phyloP scores from a whole-genome alignment of 2,329 filamentous ascomycete species.

The Xylariaceae sp. region DNA sequence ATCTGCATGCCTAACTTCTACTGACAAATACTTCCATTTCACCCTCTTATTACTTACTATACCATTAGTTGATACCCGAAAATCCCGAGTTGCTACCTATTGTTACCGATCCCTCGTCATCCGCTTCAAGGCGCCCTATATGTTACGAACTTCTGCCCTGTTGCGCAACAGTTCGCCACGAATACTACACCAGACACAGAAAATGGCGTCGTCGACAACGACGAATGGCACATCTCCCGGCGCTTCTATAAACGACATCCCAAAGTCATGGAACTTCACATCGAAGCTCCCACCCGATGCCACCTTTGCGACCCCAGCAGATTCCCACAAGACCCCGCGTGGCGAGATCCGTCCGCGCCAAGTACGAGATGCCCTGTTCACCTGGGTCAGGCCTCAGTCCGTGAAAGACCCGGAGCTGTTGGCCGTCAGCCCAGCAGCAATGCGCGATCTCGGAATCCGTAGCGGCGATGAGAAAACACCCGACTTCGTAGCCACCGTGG shows the following conservation, averaged over 20 bases:
- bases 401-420: constrained; percentile 74
- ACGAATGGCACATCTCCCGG: constrained; percentile 24
- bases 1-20: too few species aligned
- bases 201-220: constrained; percentile 34
- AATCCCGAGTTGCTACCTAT: neutral
- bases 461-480: constrained; percentile 65
- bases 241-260: constrained; percentile 50
- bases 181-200: constrained; percentile 20
- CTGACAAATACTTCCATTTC: too few species aligned
- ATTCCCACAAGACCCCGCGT: constrained; percentile 78
- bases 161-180: constrained; percentile 27
- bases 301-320: constrained; percentile 73
- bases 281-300: constrained; percentile 72
- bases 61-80: too few species aligned
- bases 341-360: constrained; percentile 74
- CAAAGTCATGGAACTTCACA: constrained; percentile 65
- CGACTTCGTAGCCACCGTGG: constrained; percentile 73
- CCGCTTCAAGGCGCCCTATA: constrained; percentile 13
- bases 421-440: constrained; percentile 72
- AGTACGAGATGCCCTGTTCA: constrained; percentile 83
- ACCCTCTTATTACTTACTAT: too few species aligned
- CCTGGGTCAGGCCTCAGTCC: constrained; percentile 80
- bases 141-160: constrained; percentile 35
- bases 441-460: constrained; percentile 77
- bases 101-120: neutral